phyloP scores from a whole-genome alignment of 176 grass and related monocot genomes.

The Eleusine coracana region DNA sequence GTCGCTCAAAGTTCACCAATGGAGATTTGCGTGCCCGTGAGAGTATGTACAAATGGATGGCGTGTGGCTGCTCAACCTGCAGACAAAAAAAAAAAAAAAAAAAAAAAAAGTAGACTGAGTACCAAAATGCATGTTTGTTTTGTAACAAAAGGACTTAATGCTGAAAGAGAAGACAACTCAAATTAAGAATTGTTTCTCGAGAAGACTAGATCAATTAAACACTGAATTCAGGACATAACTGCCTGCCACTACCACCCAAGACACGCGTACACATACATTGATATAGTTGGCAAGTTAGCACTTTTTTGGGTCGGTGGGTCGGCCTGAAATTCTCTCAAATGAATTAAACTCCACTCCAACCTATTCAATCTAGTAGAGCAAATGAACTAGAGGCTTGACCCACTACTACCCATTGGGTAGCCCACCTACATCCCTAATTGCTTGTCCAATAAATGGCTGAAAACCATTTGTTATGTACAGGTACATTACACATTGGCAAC shows the following conservation, averaged over 20 bases:
- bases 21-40: conserved; percentile 3
- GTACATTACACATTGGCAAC: neutral
- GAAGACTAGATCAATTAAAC: neutral
- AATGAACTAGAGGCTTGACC: too few species aligned
- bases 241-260: neutral
- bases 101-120: neutral
- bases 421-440: too few species aligned
- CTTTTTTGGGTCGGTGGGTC: too few species aligned
- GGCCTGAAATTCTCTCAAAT: too few species aligned
- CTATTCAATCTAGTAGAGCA: too few species aligned
- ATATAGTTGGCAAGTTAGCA: neutral
- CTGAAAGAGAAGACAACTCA: neutral
- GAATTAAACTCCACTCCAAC: too few species aligned
- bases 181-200: neutral
- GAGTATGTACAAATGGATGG: conserved; percentile 39
- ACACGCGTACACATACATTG: neutral
- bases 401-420: too few species aligned
- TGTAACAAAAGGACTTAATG: neutral
- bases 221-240: neutral
- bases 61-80: conserved; percentile 40
- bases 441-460: neutral
- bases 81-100: neutral
- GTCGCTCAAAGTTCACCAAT: conserved; percentile 21
- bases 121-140: neutral
- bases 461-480: neutral